Conservation (phyloP, 495 filamentous ascomycete genomes). For the Astrothelium macrocarpum region DNA sequence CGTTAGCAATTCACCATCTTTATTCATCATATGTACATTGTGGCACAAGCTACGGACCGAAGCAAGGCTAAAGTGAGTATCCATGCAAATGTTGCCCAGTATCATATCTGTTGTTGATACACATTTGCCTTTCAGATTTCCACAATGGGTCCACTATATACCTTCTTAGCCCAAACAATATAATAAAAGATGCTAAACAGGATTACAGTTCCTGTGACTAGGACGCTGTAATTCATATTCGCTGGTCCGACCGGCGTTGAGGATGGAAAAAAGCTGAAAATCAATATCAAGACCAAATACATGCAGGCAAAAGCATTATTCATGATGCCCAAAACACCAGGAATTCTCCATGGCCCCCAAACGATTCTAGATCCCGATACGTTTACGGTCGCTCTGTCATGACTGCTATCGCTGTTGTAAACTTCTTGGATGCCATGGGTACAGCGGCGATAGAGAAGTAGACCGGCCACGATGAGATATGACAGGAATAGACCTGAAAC, state of each 20-base stretch:
- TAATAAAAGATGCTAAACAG: slow-evolving; percentile 20
- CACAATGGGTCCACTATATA: slow-evolving; percentile 16
- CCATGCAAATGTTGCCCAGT: too few relatives aligned
- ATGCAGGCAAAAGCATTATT: slow-evolving; percentile 20
- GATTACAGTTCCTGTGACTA: slow-evolving; percentile 18
- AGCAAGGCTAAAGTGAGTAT: too few relatives aligned
- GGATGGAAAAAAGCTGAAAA: slow-evolving; percentile 17
- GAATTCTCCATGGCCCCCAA: slow-evolving; percentile 22
- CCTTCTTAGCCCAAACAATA: slow-evolving; percentile 12
- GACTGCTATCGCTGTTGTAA: slow-evolving; percentile 1
- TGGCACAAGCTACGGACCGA: background rate
- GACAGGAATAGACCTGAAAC: slow-evolving; percentile 20
- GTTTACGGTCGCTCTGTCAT: slow-evolving; percentile 1
- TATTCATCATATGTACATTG: background rate
- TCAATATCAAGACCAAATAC: slow-evolving; percentile 19
- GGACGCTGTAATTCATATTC: slow-evolving; percentile 21
- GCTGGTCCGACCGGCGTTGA: slow-evolving; percentile 11
- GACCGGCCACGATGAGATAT: slow-evolving; percentile 15
- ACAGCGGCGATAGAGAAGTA: slow-evolving; percentile 19
- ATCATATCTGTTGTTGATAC: too few relatives aligned
- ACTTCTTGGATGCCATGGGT: slow-evolving; percentile 13
- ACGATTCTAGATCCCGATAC: slow-evolving; percentile 11
- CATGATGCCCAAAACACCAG: slow-evolving; percentile 14
- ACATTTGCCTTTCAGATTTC: slow-evolving; percentile 1
- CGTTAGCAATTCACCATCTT: too few relatives aligned